These are phyloP conservation scores for Tulasnella sp. DNA, from an alignment of 768 basidiomycete genomes.

Conservation along the genomic window DNA sequence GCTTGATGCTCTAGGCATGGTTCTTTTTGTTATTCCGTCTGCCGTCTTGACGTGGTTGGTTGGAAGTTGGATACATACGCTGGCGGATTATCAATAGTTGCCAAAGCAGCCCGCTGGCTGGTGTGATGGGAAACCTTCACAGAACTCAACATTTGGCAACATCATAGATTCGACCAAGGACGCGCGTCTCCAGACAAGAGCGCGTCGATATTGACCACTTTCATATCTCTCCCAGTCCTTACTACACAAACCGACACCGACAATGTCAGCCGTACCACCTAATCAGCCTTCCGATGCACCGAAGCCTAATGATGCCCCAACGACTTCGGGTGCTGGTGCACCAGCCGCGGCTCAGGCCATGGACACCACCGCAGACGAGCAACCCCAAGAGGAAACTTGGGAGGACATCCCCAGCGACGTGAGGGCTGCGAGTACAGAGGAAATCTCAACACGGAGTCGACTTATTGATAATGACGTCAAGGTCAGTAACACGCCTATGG, in stretches of 20 bases:
- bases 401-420: conserved; percentile 89
- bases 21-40: no score
- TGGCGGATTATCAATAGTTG: no score
- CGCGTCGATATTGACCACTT: no score
- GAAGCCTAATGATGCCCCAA: not conserved
- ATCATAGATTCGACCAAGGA: no score
- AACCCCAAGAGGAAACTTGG: conserved; percentile 50
- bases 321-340: not conserved
- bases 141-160: no score
- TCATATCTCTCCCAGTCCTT: no score
- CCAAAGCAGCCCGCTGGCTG: no score
- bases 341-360: conserved; percentile 16
- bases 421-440: conserved; percentile 62
- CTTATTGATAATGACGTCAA: conserved; percentile 97
- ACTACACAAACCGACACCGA: not conserved
- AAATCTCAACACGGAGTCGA: conserved; percentile 78
- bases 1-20: no score
- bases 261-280: conserved; percentile 9
- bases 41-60: no score
- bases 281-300: conserved; percentile 7
- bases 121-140: no score
- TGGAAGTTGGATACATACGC: no score
- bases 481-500: conserved; percentile 41
- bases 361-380: conserved; percentile 19
- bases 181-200: no score